Evolutionary conservation across 257 asterid genomes (phyloP).

Genomic region (Salvia rosmarinus): DNA sequence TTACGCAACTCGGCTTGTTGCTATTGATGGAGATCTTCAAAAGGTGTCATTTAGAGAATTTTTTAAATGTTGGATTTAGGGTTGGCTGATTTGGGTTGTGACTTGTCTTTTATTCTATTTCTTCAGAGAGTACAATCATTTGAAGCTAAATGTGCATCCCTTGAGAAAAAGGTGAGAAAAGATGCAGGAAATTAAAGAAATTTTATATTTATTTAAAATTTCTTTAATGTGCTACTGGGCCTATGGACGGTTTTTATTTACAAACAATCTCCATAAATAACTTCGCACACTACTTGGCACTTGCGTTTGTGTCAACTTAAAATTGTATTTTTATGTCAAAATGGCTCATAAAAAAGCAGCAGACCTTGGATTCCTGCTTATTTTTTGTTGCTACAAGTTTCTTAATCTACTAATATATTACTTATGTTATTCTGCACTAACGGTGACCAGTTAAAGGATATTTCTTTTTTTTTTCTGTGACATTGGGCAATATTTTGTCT

Average conservation of each 20-base stretch:
- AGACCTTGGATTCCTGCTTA: constrained; percentile 3
- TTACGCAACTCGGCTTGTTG: constrained; percentile 71
- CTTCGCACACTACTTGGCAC: background rate
- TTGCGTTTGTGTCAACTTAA: background rate
- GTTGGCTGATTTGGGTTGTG: constrained; percentile 27
- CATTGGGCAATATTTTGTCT: background rate
- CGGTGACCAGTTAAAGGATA: background rate
- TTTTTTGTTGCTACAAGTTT: constrained; percentile 11
- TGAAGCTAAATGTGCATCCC: constrained; percentile 65
- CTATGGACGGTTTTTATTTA: background rate
- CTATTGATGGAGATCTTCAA: constrained; percentile 67
- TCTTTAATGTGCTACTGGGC: background rate
- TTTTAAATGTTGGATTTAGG: background rate
- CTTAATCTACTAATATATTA: background rate
- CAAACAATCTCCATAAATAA: background rate
- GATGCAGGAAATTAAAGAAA: background rate
- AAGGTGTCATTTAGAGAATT: constrained; percentile 53
- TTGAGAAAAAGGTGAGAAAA: constrained; percentile 71
- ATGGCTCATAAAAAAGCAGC: background rate
- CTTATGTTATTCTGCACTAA: background rate
- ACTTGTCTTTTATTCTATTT: constrained; percentile 12
- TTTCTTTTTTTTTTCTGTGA: constrained; percentile 3
- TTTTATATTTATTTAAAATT: background rate
- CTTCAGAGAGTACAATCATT: constrained; percentile 66
- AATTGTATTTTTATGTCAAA: background rate